A percentile compares a stretch with the other conserved stretches of the same genome.
Evolutionary conservation across 345 rosid genomes (phyloP).

Genomic region (Lepidium aucheri): DNA sequence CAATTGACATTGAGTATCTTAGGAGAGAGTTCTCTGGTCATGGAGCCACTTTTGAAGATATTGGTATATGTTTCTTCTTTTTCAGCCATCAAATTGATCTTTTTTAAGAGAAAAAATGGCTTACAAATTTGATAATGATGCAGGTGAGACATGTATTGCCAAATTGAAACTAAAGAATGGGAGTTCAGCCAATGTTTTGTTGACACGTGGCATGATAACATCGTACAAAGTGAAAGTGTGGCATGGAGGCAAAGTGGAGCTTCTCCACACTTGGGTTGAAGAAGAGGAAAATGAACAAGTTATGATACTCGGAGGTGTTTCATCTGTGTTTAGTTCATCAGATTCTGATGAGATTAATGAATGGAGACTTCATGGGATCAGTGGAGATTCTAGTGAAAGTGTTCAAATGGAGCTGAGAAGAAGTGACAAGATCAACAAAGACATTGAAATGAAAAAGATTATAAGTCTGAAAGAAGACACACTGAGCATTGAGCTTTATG

Average conservation of each 20-base stretch:
- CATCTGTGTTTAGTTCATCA: conserved; percentile 36
- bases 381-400: conserved; percentile 48
- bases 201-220: conserved; percentile 63
- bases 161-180: conserved; percentile 60
- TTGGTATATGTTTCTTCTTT: conserved; percentile 15
- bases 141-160: conserved; percentile 52
- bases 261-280: conserved; percentile 65
- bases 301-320: conserved; percentile 70
- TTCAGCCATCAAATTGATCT: no score
- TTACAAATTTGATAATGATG: background rate
- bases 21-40: conserved; percentile 64
- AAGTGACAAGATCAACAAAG: conserved; percentile 31
- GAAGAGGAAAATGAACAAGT: conserved; percentile 49
- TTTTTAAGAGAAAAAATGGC: no score
- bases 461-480: conserved; percentile 42
- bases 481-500: conserved; percentile 47
- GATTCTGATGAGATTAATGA: conserved; percentile 28
- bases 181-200: conserved; percentile 55
- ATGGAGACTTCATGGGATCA: conserved; percentile 50
- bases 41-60: conserved; percentile 63
- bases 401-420: conserved; percentile 44
- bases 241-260: conserved; percentile 69
- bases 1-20: conserved; percentile 54
- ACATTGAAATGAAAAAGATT: conserved; percentile 47
- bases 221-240: conserved; percentile 76